Evolutionary conservation across 805 yeast species (phyloP), one percentile per base, ranked within the genome.

Genomic region (Candida ascalaphidarum): DNA sequence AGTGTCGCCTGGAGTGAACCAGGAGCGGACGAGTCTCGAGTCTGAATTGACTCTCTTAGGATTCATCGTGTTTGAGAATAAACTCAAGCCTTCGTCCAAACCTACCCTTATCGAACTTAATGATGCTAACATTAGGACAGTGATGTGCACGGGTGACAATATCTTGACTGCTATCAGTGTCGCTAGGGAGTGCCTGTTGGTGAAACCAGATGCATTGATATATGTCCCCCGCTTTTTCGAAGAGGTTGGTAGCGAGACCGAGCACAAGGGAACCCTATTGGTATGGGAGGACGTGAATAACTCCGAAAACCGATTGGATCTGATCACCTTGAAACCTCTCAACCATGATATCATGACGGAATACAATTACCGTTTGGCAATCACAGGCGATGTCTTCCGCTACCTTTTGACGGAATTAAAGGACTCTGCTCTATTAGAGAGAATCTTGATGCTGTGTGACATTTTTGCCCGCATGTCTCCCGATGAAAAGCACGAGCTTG

Each of bases 141-240:
- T 86, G 17, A 92, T 92, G 98, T 92, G 98, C 53, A 92, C 98
- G 0, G 99, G 99, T 30, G 99, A 92, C 52, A 92, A 92, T 48
- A 74, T 92, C 12, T 60, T 92, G 32, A 92, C 99, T 0, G 98
- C 97, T 0, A 73, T 92, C 13, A 82, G 95, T 53, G 98, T 92
- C 11, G 95, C 82, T 3, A 68, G 75, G 34, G 96, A 89, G 46
- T 83, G 94, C 48, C 77, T 74, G 3, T 61, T 92, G 36, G 54
- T 92, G 8, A 52, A 52, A 3, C 63, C 63, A 3, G 49, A 57
- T 8, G 36, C 43, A 2, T 40, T 42, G 15, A 48, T 62, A 5
- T 62, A 46, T 36, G 72, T 85, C 3, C 95, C 97, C 1, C 50
- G 58, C 1, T 65, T 73, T 32, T 63, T 62, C 26, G 69, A 63